A percentile compares a stretch with the other conserved stretches of the same genome.
Conservation (phyloP, 23 red algal genomes). For the Porphyridium purpureum region DNA sequence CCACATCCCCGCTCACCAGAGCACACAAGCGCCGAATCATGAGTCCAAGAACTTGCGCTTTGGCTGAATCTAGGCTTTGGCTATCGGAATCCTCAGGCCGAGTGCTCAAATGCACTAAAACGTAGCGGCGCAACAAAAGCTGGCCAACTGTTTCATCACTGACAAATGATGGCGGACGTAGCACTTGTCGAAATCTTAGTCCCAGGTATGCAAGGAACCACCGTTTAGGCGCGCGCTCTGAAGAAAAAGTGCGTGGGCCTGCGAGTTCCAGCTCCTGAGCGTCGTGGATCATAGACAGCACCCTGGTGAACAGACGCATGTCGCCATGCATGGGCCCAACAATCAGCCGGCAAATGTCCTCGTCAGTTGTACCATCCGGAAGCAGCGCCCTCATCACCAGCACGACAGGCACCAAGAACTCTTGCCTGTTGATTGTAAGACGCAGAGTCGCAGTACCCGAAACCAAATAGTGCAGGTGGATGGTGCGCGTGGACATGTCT, state of each 20-base stretch:
- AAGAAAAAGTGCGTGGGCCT: too few relatives aligned
- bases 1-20: slow-evolving; percentile 19
- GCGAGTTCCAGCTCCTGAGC: slow-evolving; percentile 11
- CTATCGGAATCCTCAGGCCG: slow-evolving; percentile 20
- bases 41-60: slow-evolving; percentile 40
- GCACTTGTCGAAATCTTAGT: slow-evolving; percentile 16
- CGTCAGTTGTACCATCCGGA: slow-evolving; percentile 40
- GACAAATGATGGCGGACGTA: not conserved
- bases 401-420: slow-evolving; percentile 80
- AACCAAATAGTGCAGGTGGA: slow-evolving; percentile 33
- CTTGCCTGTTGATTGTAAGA: slow-evolving; percentile 28
- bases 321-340: slow-evolving; percentile 22
- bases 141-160: slow-evolving; percentile 40
- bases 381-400: slow-evolving; percentile 46
- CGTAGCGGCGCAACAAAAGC: slow-evolving; percentile 44
- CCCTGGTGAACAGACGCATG: slow-evolving; percentile 21
- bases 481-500: slow-evolving; percentile 23
- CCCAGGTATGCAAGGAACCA: slow-evolving; percentile 21
- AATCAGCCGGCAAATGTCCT: slow-evolving; percentile 44
- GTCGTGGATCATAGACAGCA: slow-evolving; percentile 54
- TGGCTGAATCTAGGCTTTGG: slow-evolving; percentile 14
- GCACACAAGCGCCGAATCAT: slow-evolving; percentile 60
- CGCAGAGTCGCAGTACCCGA: slow-evolving; percentile 35
- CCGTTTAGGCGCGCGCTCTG: too few relatives aligned
- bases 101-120: slow-evolving; percentile 74